Base-by-base conservation (phyloP, 345 rosid genomes). In the Camelina hispida region DNA sequence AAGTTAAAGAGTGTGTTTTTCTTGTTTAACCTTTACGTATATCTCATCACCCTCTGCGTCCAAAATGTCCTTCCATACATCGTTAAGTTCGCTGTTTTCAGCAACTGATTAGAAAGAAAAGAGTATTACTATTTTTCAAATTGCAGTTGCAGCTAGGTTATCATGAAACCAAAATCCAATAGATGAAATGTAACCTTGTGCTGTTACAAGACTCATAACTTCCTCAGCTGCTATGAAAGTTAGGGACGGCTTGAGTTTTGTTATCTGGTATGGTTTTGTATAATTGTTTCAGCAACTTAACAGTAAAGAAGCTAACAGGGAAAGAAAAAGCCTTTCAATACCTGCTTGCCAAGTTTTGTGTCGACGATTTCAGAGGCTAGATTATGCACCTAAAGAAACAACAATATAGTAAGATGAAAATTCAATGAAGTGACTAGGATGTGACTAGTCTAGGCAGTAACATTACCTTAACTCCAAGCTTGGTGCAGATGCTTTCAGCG, bases 1-100 rank as follows among this genome's bases (percentile, higher is more conserved):
- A 46, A 42, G 65, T 30, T 44, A 48, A 48, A 38, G 50, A 71
- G 44, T 30, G 66, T 51, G 25, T 60, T 42, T 47, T 18, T 23
- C 5, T 56, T 56, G 1, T 28, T 11, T 73, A 77, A 90, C 99
- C 97, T 91, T 95, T 37, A 92, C 85, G 63, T 95, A 91, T 70
- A 95, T 95, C 81, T 95, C 97, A 82, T 95, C 99, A 13, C 99
- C 99, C 46, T 95, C 97, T 53, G 97, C 92, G 63, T 91, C 73
- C 25, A 95, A 83, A 71, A 95, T 87, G 83, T 95, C 99, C 84
- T 89, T 90, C 99, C 99, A 95, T 62, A 95, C 99, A 62, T 84
- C 96, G 75, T 91, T 91, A 75, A 95, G 71, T 75, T 95, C 99
- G 70, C 84, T 82, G 84, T 90, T 84, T 83, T 90, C 89, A 9